Base-by-base conservation (phyloP, 2,329 filamentous ascomycete genomes). In the Ophiostoma perfectum region DNA sequence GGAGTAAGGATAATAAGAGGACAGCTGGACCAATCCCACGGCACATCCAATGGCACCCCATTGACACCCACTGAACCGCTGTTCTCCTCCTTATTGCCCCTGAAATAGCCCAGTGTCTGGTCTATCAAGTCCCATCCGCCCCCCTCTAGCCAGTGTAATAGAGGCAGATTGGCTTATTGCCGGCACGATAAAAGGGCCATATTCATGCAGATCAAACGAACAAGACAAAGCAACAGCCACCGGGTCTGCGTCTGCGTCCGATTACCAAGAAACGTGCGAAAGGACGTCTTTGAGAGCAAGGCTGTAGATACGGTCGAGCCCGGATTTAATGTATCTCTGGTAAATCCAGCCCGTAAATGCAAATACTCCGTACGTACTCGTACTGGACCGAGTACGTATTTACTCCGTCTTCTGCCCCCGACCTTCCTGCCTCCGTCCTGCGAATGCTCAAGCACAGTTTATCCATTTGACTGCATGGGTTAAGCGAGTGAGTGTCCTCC, bases 401-500 rank as follows among this genome's bases (percentile, higher is more conserved):
- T 44, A 27, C 27, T 27, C 27, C 27, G 27, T 27, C 27, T 45
- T 45, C 42, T 45, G 9, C 14, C 42, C 14, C 42, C 14, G 9
- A 12, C 14, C 4, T 12, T 45, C 14, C 14, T 45, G 14, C 14
- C 42, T 12, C 14, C 42, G 5, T 45, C 42, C 14, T 45, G 9
- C 42, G 27, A 45, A 45, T 9, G 14, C 7, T 11, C 42, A 45
- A 11, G 18, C 18, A 45, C 42, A 55, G 18, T 55, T 27, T 36
- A 27, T 55, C 49, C 18, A 55, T 55, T 55, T 55, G 18, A 27
- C 27, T 55, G 49, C n/a, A 55, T 27, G 49, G 49, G 49, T 55
- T 55, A 55, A 55, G 49, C 49, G 49, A 55, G 27, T 27, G 27
- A 55, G 49, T 55, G 49, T 18, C 49, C 49, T 55, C 49, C n/a